Evolutionary conservation across 2,329 filamentous ascomycete genomes (phyloP), one percentile per base, ranked within the genome.

Genomic region (Colletotrichum acutatum): DNA sequence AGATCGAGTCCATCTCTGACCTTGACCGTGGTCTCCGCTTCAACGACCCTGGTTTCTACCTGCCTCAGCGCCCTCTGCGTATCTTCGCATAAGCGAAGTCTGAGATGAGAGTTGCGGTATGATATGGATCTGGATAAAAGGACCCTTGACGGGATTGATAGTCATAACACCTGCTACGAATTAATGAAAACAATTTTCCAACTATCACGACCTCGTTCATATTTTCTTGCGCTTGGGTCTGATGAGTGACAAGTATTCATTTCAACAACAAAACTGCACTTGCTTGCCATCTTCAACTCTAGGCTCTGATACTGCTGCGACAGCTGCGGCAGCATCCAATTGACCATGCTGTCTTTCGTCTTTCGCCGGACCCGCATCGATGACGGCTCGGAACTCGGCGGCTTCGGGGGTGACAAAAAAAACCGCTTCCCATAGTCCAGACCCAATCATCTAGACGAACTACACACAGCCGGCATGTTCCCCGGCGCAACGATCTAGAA

Each of bases 21-120:
- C 79, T 92, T 71, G 86, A 92, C 79, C 81, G 82, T 76, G 83
- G 84, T 24, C 79, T 91, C 78, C 85, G 90, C 69, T 92, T 92
- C 82, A 92, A 92, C 80, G 88, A 91, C 78, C 90, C 89, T 9
- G 76, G 84, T 65, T 80, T 80, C 61, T 81, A 78, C 76, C 74
- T 79, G 52, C 75, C 76, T 42, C 76, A 82, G 73, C 83, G 87
- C 79, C 86, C 87, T 46, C 80, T 88, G 66, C 86, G 87, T 64
- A 89, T 89, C 77, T 90, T 90, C 77, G 83, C 83, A 60, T 88
- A 84, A 78, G 37, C n/a, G 7, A 28, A 6, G 7, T 28, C 3
- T 54, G 12, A 12, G 19, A 12, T 7, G 53, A 28, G 12, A 30
- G 54, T n/a, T 28, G 4, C 19, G 5, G 6, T 5, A 8, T n/a